Evolutionary conservation across 441 rosid species (phyloP), one percentile per base, ranked within the genome.

Genomic region (Jatropha podagrica): DNA sequence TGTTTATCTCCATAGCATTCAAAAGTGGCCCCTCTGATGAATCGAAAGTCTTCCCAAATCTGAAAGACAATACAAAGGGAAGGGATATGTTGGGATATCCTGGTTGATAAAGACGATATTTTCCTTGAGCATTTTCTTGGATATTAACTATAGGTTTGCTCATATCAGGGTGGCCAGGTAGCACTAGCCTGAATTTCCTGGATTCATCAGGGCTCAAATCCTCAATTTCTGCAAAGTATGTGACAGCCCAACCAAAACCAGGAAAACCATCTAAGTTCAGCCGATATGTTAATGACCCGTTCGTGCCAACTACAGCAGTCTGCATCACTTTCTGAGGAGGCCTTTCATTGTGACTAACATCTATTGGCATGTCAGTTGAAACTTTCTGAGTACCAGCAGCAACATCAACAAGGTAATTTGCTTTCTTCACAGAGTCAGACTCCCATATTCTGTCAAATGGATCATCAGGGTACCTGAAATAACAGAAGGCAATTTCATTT

Each of bases 271-370:
- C 94, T 66, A 96, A 83, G 77, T 94, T 96, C 83, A 94, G 73
- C 64, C 98, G 89, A 81, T 94, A 96, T 73, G 96, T 89, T 75
- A 96, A 81, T 0, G 87, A 86, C 46, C 98, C 99, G 81, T 92
- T 94, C 23, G 88, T 92, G 48, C 99, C 99, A 52, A 94, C 96
- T 72, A 96, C 99, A 75, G 99, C 99, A 51, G 98, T 94, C 86
- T 94, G 99, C 98, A 96, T 96, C 78, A 96, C 97, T 83, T 85
- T 96, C 83, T 87, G 76, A 75, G 99, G 99, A 8, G 99, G 92
- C 83, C 70, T 82, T 55, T 88, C 91, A 48, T 76, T 61, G 41
- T 32, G 81, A 70, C 75, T 64, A 17, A 80, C 77, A 73, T 83
- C 86, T 3, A 96, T 90, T 2, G 97, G 86, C 81, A 66, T 68